These are phyloP conservation scores for Daldinia loculata DNA, from an alignment of 495 filamentous ascomycete species.

Conservation along the genomic window DNA sequence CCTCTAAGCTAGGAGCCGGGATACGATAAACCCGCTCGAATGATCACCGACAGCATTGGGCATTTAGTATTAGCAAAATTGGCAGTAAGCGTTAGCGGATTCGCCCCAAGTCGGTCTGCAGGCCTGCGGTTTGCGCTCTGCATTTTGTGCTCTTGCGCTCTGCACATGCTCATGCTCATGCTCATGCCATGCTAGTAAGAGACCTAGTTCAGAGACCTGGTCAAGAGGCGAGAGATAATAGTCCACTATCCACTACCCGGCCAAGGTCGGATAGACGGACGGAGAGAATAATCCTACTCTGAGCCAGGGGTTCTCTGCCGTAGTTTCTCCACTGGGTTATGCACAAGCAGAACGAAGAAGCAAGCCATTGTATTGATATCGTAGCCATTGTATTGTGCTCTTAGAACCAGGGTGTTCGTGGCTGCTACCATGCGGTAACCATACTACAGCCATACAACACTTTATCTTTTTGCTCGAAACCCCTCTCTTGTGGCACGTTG, in stretches of 20 bases:
- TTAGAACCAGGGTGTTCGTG: slow-evolving; percentile 20
- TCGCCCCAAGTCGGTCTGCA: slow-evolving; percentile 33
- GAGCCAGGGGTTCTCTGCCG: slow-evolving; percentile 27
- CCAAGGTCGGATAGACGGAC: slow-evolving; percentile 35
- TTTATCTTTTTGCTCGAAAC: slow-evolving; percentile 19
- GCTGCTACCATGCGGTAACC: slow-evolving; percentile 33
- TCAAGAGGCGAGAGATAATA: slow-evolving; percentile 12
- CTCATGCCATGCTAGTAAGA: slow-evolving; percentile 27
- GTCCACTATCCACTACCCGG: slow-evolving; percentile 18
- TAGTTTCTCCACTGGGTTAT: slow-evolving; percentile 36
- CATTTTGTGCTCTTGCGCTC: slow-evolving; percentile 12
- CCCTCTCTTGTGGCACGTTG: slow-evolving; percentile 43
- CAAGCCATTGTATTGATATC: not conserved
- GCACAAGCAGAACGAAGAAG: slow-evolving; percentile 26
- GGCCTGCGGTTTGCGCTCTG: slow-evolving; percentile 13
- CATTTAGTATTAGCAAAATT: slow-evolving; percentile 18
- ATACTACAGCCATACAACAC: slow-evolving; percentile 3
- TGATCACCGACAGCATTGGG: slow-evolving; percentile 22
- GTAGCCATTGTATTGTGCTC: not conserved
- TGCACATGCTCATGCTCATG: slow-evolving; percentile 31
- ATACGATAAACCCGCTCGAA: slow-evolving; percentile 25
- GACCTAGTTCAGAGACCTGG: not conserved
- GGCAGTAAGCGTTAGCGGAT: slow-evolving; percentile 29
- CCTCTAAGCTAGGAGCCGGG: slow-evolving; percentile 22
- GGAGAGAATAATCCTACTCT: slow-evolving; percentile 31